These are phyloP conservation scores for Linanthus parryae DNA, from an alignment of 148 eudicot genomes.

Conservation along the genomic window DNA sequence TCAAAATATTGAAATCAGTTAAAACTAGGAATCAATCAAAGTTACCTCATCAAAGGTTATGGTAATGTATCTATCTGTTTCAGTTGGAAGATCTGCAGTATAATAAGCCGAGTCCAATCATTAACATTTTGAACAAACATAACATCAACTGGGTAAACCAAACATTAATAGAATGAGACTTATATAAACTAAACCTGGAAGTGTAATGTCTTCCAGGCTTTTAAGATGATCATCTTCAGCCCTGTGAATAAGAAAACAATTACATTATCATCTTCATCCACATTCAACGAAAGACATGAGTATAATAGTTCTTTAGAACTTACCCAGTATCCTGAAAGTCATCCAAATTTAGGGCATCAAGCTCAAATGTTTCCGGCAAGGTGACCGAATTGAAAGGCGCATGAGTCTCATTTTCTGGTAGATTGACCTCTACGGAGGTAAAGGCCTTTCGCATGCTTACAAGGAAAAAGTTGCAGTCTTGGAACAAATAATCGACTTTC, in stretches of 20 bases:
- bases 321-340: slow-evolving; percentile 31
- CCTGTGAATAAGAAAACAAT: slow-evolving; percentile 38
- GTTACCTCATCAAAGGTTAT: slow-evolving; percentile 65
- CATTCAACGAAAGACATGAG: background rate
- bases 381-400: slow-evolving; percentile 75
- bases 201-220: slow-evolving; percentile 64
- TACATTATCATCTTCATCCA: too few species aligned
- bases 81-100: slow-evolving; percentile 42
- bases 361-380: slow-evolving; percentile 68
- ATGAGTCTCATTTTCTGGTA: slow-evolving; percentile 73
- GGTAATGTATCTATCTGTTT: slow-evolving; percentile 51
- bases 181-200: slow-evolving; percentile 27
- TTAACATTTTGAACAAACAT: background rate
- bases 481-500: slow-evolving; percentile 76
- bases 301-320: background rate
- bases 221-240: slow-evolving; percentile 47
- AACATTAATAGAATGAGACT: background rate
- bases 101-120: background rate
- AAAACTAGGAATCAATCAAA: too few species aligned
- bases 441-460: slow-evolving; percentile 51
- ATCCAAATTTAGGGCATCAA: slow-evolving; percentile 60
- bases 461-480: slow-evolving; percentile 60
- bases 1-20: too few species aligned
- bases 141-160: background rate
- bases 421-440: slow-evolving; percentile 43